Conservation (phyloP, 2,329 filamentous ascomycete species). For the Phialophora verrucosa region DNA sequence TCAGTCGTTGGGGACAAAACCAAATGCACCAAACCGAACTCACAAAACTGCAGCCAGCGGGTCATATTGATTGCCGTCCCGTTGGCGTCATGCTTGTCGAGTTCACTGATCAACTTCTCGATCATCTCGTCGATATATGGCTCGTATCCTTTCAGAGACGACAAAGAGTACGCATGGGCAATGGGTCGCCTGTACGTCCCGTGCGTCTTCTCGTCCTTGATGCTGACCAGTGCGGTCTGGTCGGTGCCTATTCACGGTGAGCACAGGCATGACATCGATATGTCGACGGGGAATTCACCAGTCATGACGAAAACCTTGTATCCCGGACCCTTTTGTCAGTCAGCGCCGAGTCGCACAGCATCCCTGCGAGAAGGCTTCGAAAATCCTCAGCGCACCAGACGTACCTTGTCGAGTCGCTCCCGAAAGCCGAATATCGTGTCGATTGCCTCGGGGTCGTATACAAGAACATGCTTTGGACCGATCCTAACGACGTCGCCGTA, state of each 20-base stretch:
- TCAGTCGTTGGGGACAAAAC: neutral
- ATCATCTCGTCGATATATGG: slow-evolving; percentile 19
- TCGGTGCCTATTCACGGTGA: slow-evolving; percentile 11
- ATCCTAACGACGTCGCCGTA: slow-evolving; percentile 16
- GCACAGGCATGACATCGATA: neutral
- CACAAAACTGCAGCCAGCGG: slow-evolving; percentile 19
- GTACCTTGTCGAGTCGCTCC: slow-evolving; percentile 17
- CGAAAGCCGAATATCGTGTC: slow-evolving; percentile 15
- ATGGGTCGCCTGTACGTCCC: slow-evolving; percentile 15
- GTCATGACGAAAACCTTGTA: slow-evolving; percentile 18
- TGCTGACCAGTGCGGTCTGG: slow-evolving; percentile 19
- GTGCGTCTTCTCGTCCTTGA: slow-evolving; percentile 19
- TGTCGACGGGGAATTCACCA: neutral
- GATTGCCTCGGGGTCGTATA: slow-evolving; percentile 18
- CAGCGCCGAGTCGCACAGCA: neutral
- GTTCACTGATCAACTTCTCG: slow-evolving; percentile 15
- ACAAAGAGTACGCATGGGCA: slow-evolving; percentile 14
- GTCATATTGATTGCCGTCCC: slow-evolving; percentile 18
- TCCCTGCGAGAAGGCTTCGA: neutral
- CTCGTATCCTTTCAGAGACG: slow-evolving; percentile 14
- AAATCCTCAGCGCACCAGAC: neutral
- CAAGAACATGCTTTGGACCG: slow-evolving; percentile 16
- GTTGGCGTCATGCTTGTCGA: slow-evolving; percentile 17
- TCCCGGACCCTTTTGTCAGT: slow-evolving; percentile 11
- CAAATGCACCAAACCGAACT: neutral